Percentiles rank a stretch among this genome's conserved stretches.
Evolutionary conservation across 768 basidiomycete genomes (phyloP).

Genomic region (Favolaschia claudopus): DNA sequence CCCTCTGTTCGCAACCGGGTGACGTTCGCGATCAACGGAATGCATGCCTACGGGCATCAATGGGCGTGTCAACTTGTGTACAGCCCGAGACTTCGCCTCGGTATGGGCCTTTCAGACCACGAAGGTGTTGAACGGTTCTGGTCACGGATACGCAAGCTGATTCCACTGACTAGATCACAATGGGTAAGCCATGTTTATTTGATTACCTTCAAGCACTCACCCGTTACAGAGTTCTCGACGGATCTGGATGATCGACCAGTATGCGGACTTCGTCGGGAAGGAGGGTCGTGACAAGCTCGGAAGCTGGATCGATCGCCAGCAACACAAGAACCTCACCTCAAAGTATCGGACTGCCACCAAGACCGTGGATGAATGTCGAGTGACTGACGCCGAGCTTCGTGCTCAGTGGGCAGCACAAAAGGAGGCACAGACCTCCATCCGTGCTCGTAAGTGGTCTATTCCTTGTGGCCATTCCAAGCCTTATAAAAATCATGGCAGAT

Average conservation of each 20-base stretch:
- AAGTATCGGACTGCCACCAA: constrained; percentile 24
- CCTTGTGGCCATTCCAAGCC: too few species aligned
- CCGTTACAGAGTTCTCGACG: constrained; percentile 14
- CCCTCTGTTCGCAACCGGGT: constrained; percentile 25
- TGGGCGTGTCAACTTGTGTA: constrained; percentile 45
- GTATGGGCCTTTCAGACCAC: constrained; percentile 43
- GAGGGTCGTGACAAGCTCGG: constrained; percentile 40
- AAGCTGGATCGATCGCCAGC: constrained; percentile 37
- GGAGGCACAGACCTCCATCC: constrained; percentile 36
- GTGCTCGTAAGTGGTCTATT: constrained; percentile 33
- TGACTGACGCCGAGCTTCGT: constrained; percentile 28
- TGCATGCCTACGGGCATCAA: constrained; percentile 46
- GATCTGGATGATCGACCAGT: constrained; percentile 44
- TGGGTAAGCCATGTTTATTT: constrained; percentile 16
- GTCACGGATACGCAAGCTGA: constrained; percentile 35
- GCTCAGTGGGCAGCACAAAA: constrained; percentile 44
- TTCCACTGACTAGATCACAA: constrained; percentile 23
- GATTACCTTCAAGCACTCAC: too few species aligned
- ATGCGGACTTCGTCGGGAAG: constrained; percentile 32
- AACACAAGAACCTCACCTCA: constrained; percentile 16
- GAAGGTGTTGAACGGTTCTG: constrained; percentile 45
- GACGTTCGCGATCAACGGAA: constrained; percentile 35
- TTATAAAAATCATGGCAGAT: constrained; percentile 36
- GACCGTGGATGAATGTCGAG: constrained; percentile 26
- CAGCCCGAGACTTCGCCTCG: constrained; percentile 37